These are phyloP conservation scores for Cercis canadensis DNA, from an alignment of 306 rosid species.

Conservation along the genomic window DNA sequence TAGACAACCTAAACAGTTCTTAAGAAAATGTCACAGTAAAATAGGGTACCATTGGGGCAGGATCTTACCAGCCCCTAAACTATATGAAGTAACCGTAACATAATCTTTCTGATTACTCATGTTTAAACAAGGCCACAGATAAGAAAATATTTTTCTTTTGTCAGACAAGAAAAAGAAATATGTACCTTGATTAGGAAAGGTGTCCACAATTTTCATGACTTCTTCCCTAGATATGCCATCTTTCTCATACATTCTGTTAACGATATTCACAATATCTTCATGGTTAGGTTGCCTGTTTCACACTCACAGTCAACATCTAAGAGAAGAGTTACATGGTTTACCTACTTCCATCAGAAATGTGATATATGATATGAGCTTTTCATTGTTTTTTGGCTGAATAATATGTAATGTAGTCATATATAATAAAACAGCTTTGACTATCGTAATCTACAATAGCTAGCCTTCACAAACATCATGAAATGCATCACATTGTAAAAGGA, in stretches of 20 bases:
- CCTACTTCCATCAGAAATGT: constrained; percentile 20
- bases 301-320: constrained; percentile 45
- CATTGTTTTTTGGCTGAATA: too few relatives aligned
- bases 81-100: constrained; percentile 15
- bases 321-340: constrained; percentile 35
- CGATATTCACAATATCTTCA: constrained; percentile 89
- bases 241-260: constrained; percentile 82
- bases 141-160: neutral
- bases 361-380: constrained; percentile 26
- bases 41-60: too few relatives aligned
- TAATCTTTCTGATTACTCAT: constrained; percentile 7
- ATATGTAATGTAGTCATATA: neutral
- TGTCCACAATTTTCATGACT: constrained; percentile 65
- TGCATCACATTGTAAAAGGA: too few relatives aligned
- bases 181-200: constrained; percentile 91
- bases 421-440: constrained; percentile 14
- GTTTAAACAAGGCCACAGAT: constrained; percentile 19
- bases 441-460: neutral
- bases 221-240: constrained; percentile 86
- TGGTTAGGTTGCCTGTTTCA: constrained; percentile 88
- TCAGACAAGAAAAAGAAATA: constrained; percentile 25
- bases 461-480: too few relatives aligned
- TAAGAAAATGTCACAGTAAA: constrained; percentile 9
- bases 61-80: too few relatives aligned
- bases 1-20: constrained; percentile 6